phyloP scores from a whole-genome alignment of 2,329 filamentous ascomycete species.

The Scedosporium aurantiacum region DNA sequence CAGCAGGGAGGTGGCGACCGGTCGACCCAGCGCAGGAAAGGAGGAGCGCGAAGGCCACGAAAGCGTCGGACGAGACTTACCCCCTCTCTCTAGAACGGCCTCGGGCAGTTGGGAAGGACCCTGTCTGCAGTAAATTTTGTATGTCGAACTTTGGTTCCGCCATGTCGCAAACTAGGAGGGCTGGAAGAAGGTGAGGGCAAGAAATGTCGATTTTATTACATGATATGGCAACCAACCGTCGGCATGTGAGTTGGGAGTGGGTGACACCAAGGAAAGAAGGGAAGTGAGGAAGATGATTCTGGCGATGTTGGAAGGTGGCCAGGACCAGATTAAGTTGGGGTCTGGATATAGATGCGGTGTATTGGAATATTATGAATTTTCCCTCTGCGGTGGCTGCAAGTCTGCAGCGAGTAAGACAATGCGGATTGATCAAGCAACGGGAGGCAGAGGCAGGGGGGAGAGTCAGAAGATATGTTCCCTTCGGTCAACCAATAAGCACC shows the following conservation, averaged over 20 bases:
- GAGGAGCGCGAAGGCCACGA: background rate
- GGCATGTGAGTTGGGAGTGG: background rate
- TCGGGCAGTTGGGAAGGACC: slow-evolving; percentile 38
- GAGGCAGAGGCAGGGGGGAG: background rate
- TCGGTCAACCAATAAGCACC: background rate
- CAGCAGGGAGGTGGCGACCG: background rate
- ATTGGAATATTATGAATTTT: background rate
- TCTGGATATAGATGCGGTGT: background rate
- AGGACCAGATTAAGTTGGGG: background rate
- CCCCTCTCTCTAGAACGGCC: slow-evolving; percentile 1
- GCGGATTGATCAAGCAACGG: background rate
- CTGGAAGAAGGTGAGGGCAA: background rate
- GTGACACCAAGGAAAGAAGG: background rate
- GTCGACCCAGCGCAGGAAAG: background rate
- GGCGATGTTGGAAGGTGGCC: background rate
- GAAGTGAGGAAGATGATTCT: background rate
- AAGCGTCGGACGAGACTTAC: background rate
- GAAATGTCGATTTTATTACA: background rate
- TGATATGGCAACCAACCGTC: background rate
- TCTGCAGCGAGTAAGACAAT: background rate
- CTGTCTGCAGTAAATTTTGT: slow-evolving; percentile 35
- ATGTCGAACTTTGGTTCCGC: slow-evolving; percentile 22
- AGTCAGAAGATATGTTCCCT: background rate
- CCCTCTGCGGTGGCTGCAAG: background rate
- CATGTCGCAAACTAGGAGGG: background rate